phyloP scores from a whole-genome alignment of 495 filamentous ascomycete species.

The Penicilliopsis zonata region DNA sequence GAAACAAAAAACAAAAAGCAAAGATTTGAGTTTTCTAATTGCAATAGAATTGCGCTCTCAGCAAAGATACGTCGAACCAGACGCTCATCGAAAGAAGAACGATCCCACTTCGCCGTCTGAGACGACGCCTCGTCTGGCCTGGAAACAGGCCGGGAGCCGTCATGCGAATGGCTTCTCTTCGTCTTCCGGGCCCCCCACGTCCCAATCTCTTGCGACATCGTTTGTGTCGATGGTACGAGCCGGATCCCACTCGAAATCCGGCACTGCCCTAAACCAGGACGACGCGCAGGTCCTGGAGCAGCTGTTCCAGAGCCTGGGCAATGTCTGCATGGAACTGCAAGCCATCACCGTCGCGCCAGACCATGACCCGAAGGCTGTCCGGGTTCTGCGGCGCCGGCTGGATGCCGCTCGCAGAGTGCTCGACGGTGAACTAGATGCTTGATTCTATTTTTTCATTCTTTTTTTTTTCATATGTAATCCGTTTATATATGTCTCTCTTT shows the following conservation, averaged over 20 bases:
- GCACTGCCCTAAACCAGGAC: slow-evolving; percentile 40
- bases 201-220: slow-evolving; percentile 22
- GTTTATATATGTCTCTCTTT: slow-evolving; percentile 4
- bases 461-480: slow-evolving; percentile 1
- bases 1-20: too few species aligned
- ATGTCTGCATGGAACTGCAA: slow-evolving; percentile 55
- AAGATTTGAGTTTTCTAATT: too few species aligned
- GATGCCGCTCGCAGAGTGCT: slow-evolving; percentile 61
- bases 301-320: slow-evolving; percentile 60
- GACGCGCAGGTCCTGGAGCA: slow-evolving; percentile 68
- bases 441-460: slow-evolving; percentile 1
- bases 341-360: slow-evolving; percentile 33
- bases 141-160: background rate
- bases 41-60: background rate
- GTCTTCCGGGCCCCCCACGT: slow-evolving; percentile 10
- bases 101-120: too few species aligned
- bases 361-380: slow-evolving; percentile 45
- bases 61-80: slow-evolving; percentile 18
- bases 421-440: slow-evolving; percentile 46
- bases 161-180: background rate
- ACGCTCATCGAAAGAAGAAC: slow-evolving; percentile 9
- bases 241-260: slow-evolving; percentile 23
- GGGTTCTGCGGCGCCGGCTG: slow-evolving; percentile 52
- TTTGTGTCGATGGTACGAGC: slow-evolving; percentile 29
- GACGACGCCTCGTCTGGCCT: background rate